Evolutionary conservation across 331 rosid genomes (phyloP).

Genomic region (Rhamnella rubrinervis): DNA sequence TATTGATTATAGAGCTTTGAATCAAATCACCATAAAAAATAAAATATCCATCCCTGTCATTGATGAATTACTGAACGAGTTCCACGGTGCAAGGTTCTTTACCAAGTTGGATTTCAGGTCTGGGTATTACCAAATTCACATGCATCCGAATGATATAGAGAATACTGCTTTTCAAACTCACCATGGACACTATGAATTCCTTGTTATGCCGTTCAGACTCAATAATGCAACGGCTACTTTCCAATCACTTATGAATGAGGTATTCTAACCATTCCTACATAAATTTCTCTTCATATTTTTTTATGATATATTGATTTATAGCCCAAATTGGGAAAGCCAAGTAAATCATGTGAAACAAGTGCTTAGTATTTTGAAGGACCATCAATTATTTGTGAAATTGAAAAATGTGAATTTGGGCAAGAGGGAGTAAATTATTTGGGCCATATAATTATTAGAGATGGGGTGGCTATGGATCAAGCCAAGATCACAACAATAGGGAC

Average conservation of each 20-base stretch:
- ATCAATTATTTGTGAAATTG: background rate
- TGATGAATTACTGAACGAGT: background rate
- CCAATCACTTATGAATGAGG: constrained; percentile 3
- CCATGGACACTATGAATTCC: background rate
- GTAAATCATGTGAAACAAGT: background rate
- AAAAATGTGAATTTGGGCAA: background rate
- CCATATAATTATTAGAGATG: background rate
- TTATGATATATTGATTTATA: constrained; percentile 8
- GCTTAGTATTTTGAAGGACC: background rate
- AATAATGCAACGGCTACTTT: constrained; percentile 5
- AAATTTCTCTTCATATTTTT: background rate
- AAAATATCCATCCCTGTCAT: background rate
- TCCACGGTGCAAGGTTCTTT: background rate
- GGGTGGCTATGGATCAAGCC: background rate
- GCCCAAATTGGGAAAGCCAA: background rate
- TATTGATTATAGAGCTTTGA: background rate
- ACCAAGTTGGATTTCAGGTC: background rate
- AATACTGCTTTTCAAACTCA: constrained; percentile 1
- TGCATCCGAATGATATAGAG: background rate
- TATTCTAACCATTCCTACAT: background rate
- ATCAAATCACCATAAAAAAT: background rate
- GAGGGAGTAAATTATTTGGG: background rate
- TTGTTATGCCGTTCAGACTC: background rate
- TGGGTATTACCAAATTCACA: background rate
- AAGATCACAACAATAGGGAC: background rate